phyloP scores from a whole-genome alignment of 345 rosid species.

The Turritis glabra region DNA sequence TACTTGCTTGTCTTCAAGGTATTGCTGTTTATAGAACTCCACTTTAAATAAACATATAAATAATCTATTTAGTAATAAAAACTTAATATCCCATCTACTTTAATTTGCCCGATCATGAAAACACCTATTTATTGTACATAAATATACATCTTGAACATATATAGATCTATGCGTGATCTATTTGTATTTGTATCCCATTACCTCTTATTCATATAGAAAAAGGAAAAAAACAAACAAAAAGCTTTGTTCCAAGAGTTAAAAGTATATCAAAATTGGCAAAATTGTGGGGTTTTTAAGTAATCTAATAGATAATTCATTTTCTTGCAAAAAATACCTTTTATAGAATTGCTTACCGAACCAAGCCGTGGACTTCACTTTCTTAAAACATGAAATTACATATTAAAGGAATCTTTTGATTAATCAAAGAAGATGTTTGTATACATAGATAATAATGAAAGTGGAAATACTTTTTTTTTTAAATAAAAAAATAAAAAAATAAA shows the following conservation, averaged over 20 bases:
- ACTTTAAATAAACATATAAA: constrained; percentile 33
- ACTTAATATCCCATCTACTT: constrained; percentile 25
- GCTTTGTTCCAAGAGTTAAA: constrained; percentile 11
- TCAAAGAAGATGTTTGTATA: constrained; percentile 22
- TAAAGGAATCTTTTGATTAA: constrained; percentile 35
- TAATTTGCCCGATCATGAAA: constrained; percentile 36
- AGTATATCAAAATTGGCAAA: constrained; percentile 27
- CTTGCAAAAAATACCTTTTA: constrained; percentile 29
- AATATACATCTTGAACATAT: constrained; percentile 28
- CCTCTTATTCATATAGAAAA: constrained; percentile 23
- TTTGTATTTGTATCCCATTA: constrained; percentile 19
- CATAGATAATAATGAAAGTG: constrained; percentile 36
- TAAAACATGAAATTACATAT: constrained; percentile 39
- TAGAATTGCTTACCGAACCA: constrained; percentile 34
- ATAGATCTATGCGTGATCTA: constrained; percentile 34
- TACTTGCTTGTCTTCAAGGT: constrained; percentile 15
- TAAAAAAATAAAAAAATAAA: constrained; percentile 1
- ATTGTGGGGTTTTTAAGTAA: constrained; percentile 19
- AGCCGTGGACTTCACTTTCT: constrained; percentile 41
- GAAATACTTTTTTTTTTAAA: background rate
- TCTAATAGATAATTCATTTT: constrained; percentile 11
- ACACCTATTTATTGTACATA: constrained; percentile 34
- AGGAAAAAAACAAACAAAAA: constrained; percentile 27
- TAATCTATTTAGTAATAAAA: background rate
- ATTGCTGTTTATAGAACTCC: constrained; percentile 34